Evolutionary conservation across 192 early-diverging fungal species (phyloP).

Genomic region (Pilobolus umbonatus): DNA sequence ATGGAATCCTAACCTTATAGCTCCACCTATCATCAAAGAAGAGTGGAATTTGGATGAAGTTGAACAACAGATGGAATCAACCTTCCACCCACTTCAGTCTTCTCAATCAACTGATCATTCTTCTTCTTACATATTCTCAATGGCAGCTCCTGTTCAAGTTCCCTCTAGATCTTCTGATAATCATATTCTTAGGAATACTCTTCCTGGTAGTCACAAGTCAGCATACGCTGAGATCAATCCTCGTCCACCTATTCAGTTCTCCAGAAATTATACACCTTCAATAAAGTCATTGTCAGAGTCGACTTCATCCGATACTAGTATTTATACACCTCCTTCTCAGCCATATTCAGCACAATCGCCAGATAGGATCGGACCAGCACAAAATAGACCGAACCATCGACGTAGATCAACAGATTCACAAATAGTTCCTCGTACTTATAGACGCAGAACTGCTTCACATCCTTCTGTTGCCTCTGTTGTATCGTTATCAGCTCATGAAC

Average conservation of each 20-base stretch:
- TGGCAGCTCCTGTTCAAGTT: background rate
- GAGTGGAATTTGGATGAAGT: background rate
- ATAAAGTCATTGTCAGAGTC: background rate
- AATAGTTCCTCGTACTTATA: background rate
- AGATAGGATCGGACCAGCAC: background rate
- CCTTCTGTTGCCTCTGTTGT: constrained; percentile 30
- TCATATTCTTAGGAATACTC: background rate
- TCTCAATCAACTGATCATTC: background rate
- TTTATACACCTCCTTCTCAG: background rate
- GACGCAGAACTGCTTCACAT: constrained; percentile 3
- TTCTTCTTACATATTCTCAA: background rate
- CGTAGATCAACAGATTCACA: constrained; percentile 10
- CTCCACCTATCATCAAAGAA: constrained; percentile 2
- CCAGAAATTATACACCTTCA: background rate
- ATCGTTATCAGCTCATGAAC: constrained; percentile 30
- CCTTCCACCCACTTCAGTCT: no score
- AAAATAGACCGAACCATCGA: background rate
- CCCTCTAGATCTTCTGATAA: background rate
- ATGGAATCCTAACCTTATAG: background rate
- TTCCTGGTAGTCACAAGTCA: background rate
- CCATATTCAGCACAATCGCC: background rate
- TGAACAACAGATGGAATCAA: no score
- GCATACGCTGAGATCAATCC: constrained; percentile 2
- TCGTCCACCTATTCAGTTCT: background rate
- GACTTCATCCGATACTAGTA: background rate